phyloP scores from a whole-genome alignment of 257 asterid genomes.

The Solanum tarapatanum region DNA sequence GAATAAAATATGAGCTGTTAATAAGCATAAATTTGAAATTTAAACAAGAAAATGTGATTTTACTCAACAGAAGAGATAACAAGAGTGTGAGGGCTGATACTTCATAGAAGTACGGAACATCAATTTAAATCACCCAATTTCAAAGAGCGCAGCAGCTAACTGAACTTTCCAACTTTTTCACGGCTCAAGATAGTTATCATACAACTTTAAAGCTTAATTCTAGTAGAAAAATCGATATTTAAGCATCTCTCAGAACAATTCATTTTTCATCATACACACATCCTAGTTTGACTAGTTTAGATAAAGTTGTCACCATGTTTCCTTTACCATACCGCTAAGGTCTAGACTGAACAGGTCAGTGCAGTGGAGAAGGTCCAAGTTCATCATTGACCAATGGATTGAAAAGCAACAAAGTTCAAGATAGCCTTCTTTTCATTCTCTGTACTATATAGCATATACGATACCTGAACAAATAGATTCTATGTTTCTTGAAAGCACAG shows the following conservation, averaged over 20 bases:
- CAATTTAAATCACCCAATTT: not conserved
- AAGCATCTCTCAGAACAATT: not conserved
- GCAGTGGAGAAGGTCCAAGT: not conserved
- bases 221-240: not conserved
- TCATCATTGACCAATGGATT: not conserved
- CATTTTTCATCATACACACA: not conserved
- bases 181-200: not conserved
- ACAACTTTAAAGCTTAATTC: not conserved
- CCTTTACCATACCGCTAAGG: not conserved
- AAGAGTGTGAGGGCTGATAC: not conserved
- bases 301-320: not conserved
- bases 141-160: not conserved
- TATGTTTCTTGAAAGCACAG: slow-evolving; percentile 96
- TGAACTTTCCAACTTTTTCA: not conserved
- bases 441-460: not conserved
- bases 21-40: not conserved
- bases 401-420: not conserved
- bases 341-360: not conserved
- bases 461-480: slow-evolving; percentile 95
- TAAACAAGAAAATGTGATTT: not conserved
- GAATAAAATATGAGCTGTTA: slow-evolving; percentile 5
- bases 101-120: not conserved
- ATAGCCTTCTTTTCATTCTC: not conserved
- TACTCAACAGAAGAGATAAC: not conserved
- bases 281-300: not conserved